phyloP scores from a whole-genome alignment of 139 green algal species.

The Chlorella sorokiniana region DNA sequence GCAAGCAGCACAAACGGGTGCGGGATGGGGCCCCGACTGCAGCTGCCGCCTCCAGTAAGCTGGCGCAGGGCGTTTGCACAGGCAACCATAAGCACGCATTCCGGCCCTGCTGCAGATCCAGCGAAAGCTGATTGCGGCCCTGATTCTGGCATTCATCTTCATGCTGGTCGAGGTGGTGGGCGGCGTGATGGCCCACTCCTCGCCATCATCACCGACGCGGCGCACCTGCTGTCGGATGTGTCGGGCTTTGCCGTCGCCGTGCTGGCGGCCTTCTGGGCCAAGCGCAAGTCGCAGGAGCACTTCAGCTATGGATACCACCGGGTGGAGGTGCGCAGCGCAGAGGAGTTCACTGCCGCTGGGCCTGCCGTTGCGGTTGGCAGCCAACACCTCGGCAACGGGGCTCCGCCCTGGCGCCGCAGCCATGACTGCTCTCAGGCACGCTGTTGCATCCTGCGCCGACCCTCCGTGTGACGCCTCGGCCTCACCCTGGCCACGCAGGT shows the following conservation, averaged over 20 bases:
- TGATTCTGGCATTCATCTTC: constrained; percentile 57
- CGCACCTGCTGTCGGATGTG: constrained; percentile 94
- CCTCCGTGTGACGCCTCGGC: neutral
- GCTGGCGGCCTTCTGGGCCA: constrained; percentile 61
- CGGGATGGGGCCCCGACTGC: neutral
- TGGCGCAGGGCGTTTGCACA: no score
- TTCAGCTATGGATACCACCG: constrained; percentile 89
- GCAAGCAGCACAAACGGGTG: constrained; percentile 18
- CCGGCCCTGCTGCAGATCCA: constrained; percentile 31
- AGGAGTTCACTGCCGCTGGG: no score
- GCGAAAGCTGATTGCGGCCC: constrained; percentile 48
- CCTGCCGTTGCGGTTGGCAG: neutral
- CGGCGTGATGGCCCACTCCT: constrained; percentile 74
- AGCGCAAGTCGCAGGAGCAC: constrained; percentile 23
- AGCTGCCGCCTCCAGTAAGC: no score
- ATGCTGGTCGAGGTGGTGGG: constrained; percentile 52
- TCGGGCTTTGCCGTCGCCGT: constrained; percentile 83
- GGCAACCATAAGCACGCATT: no score
- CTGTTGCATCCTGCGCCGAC: neutral
- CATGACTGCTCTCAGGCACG: neutral
- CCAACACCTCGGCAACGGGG: neutral
- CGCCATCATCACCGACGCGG: constrained; percentile 94
- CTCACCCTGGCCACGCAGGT: constrained; percentile 39
- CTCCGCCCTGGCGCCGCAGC: no score
- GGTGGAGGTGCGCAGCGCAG: constrained; percentile 79